Evolutionary conservation across 2,329 filamentous ascomycete genomes (phyloP).

Genomic region (Fusarium denticulatum): DNA sequence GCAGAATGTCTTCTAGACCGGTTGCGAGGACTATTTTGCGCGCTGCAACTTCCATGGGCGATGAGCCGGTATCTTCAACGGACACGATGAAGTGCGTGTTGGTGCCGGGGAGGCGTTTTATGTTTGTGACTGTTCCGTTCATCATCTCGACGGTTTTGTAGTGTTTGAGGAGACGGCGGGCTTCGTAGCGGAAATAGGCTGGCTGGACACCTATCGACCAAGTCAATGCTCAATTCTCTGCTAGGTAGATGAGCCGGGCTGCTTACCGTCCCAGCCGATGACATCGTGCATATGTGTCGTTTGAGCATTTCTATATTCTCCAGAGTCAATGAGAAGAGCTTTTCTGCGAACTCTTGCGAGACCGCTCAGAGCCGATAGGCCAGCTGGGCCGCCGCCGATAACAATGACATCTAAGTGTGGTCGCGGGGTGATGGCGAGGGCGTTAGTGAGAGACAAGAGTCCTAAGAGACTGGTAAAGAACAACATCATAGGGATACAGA

Average conservation of each 20-base stretch:
- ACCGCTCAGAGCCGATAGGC: constrained; percentile 63
- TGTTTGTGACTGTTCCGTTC: constrained; percentile 63
- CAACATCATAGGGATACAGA: constrained; percentile 20
- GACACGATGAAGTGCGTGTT: constrained; percentile 58
- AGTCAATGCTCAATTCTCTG: background rate
- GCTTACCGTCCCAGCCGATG: constrained; percentile 66
- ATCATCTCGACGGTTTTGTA: constrained; percentile 61
- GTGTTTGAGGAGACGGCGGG: constrained; percentile 61
- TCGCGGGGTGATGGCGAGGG: background rate
- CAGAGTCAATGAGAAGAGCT: constrained; percentile 66
- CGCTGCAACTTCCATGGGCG: constrained; percentile 30
- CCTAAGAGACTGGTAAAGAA: constrained; percentile 14
- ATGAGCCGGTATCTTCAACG: background rate
- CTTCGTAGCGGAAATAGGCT: constrained; percentile 62
- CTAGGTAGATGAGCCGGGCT: background rate
- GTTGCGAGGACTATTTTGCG: constrained; percentile 68
- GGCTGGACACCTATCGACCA: constrained; percentile 59
- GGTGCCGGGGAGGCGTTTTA: constrained; percentile 48
- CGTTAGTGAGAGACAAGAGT: constrained; percentile 23
- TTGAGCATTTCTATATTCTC: constrained; percentile 64
- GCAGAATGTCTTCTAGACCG: constrained; percentile 65
- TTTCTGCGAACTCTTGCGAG: constrained; percentile 67
- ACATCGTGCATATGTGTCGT: constrained; percentile 71
- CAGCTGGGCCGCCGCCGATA: constrained; percentile 67
- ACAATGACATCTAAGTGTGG: constrained; percentile 64